Base-by-base conservation (phyloP, 1,284 basidiomycete genomes). In the Ceratobasidium sp. region DNA sequence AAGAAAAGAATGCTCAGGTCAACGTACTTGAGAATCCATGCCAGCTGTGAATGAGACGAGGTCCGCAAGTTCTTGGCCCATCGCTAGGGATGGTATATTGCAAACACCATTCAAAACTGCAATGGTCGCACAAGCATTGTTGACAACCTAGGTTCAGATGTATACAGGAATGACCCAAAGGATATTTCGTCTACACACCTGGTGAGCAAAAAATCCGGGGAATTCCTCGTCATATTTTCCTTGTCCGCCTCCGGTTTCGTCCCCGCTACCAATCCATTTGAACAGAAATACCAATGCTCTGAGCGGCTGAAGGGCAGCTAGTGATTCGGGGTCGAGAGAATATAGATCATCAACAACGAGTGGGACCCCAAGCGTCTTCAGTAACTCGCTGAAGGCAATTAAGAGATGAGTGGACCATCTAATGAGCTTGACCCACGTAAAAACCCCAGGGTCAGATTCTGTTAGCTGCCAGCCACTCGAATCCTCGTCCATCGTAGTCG, bases 51-150 rank as follows among this genome's bases (percentile, higher is more conserved):
- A 98, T 50, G 83, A 86, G 75, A 90, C 83, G 50, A 97, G 82
- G 71, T 95, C 91, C 21, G 84, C 81, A 6, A 97, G 85, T 78
- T 93, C 90, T 3, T 86, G 78, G 8, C 93, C 92, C 73, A 86
- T 86, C 46, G 83, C 81, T 26, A 94, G 85, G 3, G 86, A 85
- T 0, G 88, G 87, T 74, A 97, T 91, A 80, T 97, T 97, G 77
- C 93, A 92, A n/a, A 95, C 85, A 30, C 93, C 94, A 79, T 98
- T 98, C 74, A 97, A 83, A 23, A 97, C 93, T 0, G 96, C 95
- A 52, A 98, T 84, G 14, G 94, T 96, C 14, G 93, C 94, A 78
- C 95, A 97, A 3, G 93, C 93, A 77, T 97, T 97, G 82, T 96
- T 94, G 76, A 97, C 94, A 60, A 94, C 92, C 79, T 84, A 75